Evolutionary conservation across 371 early-diverging fungal species (phyloP).

Genomic region (Mucor velutinosus): DNA sequence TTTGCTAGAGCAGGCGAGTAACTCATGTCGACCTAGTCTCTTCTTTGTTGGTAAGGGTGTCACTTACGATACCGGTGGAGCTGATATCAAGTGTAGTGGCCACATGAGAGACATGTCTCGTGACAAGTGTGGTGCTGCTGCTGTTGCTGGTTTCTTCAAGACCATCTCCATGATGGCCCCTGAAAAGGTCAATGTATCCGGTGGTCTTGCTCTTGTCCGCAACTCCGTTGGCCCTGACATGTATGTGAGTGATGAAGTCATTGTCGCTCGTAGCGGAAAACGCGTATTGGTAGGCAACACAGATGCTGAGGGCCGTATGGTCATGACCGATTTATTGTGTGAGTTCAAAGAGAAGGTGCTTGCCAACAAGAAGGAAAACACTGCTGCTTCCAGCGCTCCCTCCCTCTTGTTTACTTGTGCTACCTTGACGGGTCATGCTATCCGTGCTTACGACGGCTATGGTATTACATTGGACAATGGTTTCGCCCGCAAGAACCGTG

Average conservation of each 20-base stretch:
- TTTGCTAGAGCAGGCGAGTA: background rate
- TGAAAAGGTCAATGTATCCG: slow-evolving; percentile 69
- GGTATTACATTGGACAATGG: slow-evolving; percentile 82
- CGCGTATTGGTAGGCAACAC: slow-evolving; percentile 86
- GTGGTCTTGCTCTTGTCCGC: slow-evolving; percentile 76
- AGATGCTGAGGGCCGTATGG: slow-evolving; percentile 93
- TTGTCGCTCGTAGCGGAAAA: slow-evolving; percentile 79
- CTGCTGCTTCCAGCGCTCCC: slow-evolving; percentile 41
- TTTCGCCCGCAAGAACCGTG: slow-evolving; percentile 67
- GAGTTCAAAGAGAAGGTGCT: slow-evolving; percentile 77
- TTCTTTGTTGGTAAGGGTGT: slow-evolving; percentile 93
- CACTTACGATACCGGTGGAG: slow-evolving; percentile 91
- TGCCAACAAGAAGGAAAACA: slow-evolving; percentile 49
- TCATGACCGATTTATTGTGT: slow-evolving; percentile 84
- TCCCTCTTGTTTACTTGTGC: slow-evolving; percentile 81
- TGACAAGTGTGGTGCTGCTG: slow-evolving; percentile 90
- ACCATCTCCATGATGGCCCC: slow-evolving; percentile 70
- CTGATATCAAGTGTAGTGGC: slow-evolving; percentile 83
- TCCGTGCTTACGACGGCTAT: slow-evolving; percentile 80
- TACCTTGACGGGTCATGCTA: slow-evolving; percentile 87
- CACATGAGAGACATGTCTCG: slow-evolving; percentile 87
- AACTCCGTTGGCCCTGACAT: slow-evolving; percentile 83
- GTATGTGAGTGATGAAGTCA: slow-evolving; percentile 83
- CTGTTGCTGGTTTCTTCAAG: slow-evolving; percentile 83
- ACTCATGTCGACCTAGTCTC: slow-evolving; percentile 42